Percentiles rank a stretch among this genome's conserved stretches.
phyloP scores from a whole-genome alignment of 495 filamentous ascomycete species.

The Hypoxylon lienhwacheense region DNA sequence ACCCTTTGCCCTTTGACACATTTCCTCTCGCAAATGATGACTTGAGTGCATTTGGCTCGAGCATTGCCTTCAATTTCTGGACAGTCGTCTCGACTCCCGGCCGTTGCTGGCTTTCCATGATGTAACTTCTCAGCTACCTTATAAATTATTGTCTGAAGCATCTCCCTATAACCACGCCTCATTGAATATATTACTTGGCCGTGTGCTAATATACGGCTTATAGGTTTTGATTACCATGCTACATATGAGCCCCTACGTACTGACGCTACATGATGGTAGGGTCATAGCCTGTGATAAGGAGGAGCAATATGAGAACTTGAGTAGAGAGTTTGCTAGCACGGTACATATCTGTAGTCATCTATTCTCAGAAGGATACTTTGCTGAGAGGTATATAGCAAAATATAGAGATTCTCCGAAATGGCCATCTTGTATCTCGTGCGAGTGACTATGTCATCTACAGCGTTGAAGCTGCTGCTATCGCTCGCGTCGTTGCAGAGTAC shows the following conservation, averaged over 20 bases:
- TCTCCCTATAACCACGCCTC: conserved; percentile 10
- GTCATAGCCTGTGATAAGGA: conserved; percentile 92
- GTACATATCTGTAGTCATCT: conserved; percentile 48
- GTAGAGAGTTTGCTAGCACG: conserved; percentile 74
- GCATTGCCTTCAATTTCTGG: conserved; percentile 62
- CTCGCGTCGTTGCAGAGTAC: conserved; percentile 78
- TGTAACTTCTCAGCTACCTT: conserved; percentile 99
- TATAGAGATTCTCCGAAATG: conserved; percentile 81
- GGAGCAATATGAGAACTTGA: conserved; percentile 76
- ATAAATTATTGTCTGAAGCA: conserved; percentile 78
- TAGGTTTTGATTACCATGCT: conserved; percentile 13
- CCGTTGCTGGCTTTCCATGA: conserved; percentile 71
- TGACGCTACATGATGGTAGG: conserved; percentile 52
- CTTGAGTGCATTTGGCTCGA: conserved; percentile 99
- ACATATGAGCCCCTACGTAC: conserved; percentile 3
- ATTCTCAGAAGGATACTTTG: conserved; percentile 45
- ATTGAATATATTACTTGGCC: conserved; percentile 2
- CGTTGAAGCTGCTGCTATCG: conserved; percentile 90
- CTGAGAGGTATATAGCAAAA: conserved; percentile 67
- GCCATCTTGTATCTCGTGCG: conserved; percentile 88
- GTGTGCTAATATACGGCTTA: conserved; percentile 21
- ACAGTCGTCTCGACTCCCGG: conserved; percentile 42
- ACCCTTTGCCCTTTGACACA: conserved; percentile 25
- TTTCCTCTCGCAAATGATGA: conserved; percentile 71
- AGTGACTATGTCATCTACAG: conserved; percentile 98